Base-by-base conservation (phyloP, 2,329 filamentous ascomycete genomes). In the Stemphylium beticola region DNA sequence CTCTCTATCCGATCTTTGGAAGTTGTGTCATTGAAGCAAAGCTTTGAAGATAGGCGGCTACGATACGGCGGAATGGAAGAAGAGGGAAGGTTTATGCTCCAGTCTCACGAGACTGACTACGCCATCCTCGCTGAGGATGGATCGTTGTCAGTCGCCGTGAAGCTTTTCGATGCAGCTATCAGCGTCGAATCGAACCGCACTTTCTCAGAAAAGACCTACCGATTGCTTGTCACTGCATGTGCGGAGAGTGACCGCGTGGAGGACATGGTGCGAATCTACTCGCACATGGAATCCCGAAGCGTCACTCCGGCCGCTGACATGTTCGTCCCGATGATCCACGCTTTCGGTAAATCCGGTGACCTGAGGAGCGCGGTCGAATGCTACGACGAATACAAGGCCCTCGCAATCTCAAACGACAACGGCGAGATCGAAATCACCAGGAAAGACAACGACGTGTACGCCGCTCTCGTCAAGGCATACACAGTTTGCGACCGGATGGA, bases 241-340 rank as follows among this genome's bases (percentile, higher is more conserved):
- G 93, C 93, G 5, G 85, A 90, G 71, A 84, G 89, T 52, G 91
- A 91, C 26, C 88, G 88, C 36, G 84, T 96, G 9, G 85, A 90
- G 39, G 91, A 96, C 57, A 98, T 99, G 93, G 86, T 96, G 31
- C 87, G 88, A 55, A 84, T 98, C 17, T 96, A 93, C 68, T 88
- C 91, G 61, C 92, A 98, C 74, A 96, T 98, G 92, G 92, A 96
- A 75, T 79, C 83, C 32, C 87, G 85, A 64, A 87, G 87, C 52
- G 85, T 91, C 18, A 83, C 85, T 14, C 91, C 93, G 0, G 87
- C 89, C 54, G 88, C 92, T 5, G 86, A 89, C 40, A 91, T 93
- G 47, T 98, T 96, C 77, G 90, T 92, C 1, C 85, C 88, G 15
- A 96, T 99, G 91, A 97, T 99, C 73, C 87, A 90, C n/a, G 92